A percentile compares a stretch with the other conserved stretches of the same genome.
Evolutionary conservation across 495 filamentous ascomycete species (phyloP).

Genomic region (Penicillium simplicissimum): DNA sequence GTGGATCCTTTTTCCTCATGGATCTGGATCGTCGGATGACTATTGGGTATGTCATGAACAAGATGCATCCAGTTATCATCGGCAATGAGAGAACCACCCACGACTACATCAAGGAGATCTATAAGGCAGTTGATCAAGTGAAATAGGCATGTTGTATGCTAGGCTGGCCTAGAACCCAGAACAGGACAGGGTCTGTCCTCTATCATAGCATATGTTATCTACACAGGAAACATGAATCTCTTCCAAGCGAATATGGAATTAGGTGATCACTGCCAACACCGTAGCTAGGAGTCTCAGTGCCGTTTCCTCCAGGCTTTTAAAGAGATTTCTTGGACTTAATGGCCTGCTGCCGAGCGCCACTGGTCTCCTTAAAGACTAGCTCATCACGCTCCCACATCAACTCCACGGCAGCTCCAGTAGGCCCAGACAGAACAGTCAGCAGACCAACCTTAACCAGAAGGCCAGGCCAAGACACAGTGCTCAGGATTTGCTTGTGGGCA

Average conservation of each 20-base stretch:
- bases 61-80: constrained; percentile 31
- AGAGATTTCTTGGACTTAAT: constrained; percentile 28
- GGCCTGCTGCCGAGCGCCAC: constrained; percentile 22
- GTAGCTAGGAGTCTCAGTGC: no score
- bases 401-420: constrained; percentile 49
- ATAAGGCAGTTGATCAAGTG: constrained; percentile 27
- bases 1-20: constrained; percentile 45
- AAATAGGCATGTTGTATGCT: not conserved
- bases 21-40: constrained; percentile 43
- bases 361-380: constrained; percentile 39
- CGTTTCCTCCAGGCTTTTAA: not conserved
- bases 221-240: not conserved
- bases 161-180: not conserved
- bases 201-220: not conserved
- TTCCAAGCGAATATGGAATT: not conserved
- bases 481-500: constrained; percentile 40
- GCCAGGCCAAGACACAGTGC: constrained; percentile 30
- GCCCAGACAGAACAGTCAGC: constrained; percentile 49
- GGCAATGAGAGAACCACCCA: constrained; percentile 32
- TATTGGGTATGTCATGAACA: constrained; percentile 48
- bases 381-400: constrained; percentile 61
- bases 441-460: constrained; percentile 37
- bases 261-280: not conserved
- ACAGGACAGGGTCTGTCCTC: not conserved
- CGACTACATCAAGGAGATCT: constrained; percentile 39